Base-by-base conservation (phyloP, 2,329 filamentous ascomycete genomes). In the Neospermospora avenae region DNA sequence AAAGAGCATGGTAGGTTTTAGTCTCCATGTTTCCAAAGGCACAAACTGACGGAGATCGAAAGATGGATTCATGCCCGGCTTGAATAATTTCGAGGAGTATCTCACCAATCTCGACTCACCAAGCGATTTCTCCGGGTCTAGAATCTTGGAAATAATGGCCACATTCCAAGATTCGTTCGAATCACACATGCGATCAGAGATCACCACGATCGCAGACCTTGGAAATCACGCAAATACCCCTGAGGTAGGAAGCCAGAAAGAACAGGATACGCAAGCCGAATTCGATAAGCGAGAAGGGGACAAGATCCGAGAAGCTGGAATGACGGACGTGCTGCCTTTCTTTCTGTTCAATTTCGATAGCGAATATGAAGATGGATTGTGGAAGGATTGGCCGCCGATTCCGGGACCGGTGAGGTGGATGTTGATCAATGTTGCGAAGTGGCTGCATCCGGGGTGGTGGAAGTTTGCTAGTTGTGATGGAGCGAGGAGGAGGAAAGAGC, bases 341-440 rank as follows among this genome's bases (percentile, higher is more conserved):
- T 86, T 88, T 74, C 69, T 88, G 58, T 72, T 86, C 64, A 88
- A 88, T 68, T 73, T 86, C 22, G 86, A 88, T 70, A 73, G 76
- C 44, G 84, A 80, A 3, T 78, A 75, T 61, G 86, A 88, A 72
- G 80, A 80, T 5, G 84, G 83, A 24, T 70, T 78, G 68, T 87
- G 85, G 84, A 77, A 76, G 13, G 78, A 80, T 66, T 88, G 85
- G 84, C 85, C 85, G 46, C 84, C 85, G 0, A 87, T 88, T 76
- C 84, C 85, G 0, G 77, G 76, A 4, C 79, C 82, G 3, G 77
- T 87, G 61, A 78, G 79, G 58, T 88, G 84, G 84, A 80, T 79
- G 0, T 67, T 88, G 62, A 77, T 82, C 37, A 86, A 86, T 66
- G 71, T 87, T 45, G 83, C 77, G 1, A 84, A 83, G 1, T 77